Evolutionary conservation across 2,329 filamentous ascomycete genomes (phyloP), one percentile per base, ranked within the genome.

Genomic region (Fonsecaea pugnacius): DNA sequence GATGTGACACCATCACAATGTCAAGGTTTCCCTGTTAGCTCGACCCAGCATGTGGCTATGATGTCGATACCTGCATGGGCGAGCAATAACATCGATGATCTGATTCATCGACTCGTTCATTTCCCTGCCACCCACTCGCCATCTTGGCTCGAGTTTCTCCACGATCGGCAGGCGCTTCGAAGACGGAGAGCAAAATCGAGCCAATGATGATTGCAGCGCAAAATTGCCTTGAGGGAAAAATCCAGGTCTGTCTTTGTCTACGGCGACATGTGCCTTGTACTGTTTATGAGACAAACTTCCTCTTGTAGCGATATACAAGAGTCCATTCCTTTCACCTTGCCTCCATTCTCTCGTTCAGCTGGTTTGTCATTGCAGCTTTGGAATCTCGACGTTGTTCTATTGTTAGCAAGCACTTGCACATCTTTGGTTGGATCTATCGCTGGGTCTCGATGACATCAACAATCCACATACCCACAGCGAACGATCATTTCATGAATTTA

Each of bases 81-180:
- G 27, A 27, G 18, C 43, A 24, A 48, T 53, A 14, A 50, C 40
- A 58, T 32, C 55, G 27, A 33, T 30, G 27, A 58, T 58, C 55
- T 24, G 38, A 18, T 50, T 18, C 18, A 18, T 27, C 43, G n/a
- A 83, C 83, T 38, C 85, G 84, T 46, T 69, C 5, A 67, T 70
- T 27, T 63, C 65, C 55, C 75, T 77, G 67, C 70, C 5, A 68
- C 69, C 21, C 62, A 63, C 55, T 75, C 77, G 67, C 70, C 5
- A 82, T 73, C 63, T 82, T 77, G 10, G 82, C 72, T 10, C 73
- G 74, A 0, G 81, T 52, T 32, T 62, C 46, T 56, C 40, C 52
- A n/a, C 43, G 60, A 59, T 63, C 60, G 46, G 51, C 60, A 36
- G 55, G 60, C 58, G 52, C 60, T 50, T 54, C 51, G 16, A 18